Evolutionary conservation across 139 green algal species (phyloP).

Genomic region (Asterochloris sp.): DNA sequence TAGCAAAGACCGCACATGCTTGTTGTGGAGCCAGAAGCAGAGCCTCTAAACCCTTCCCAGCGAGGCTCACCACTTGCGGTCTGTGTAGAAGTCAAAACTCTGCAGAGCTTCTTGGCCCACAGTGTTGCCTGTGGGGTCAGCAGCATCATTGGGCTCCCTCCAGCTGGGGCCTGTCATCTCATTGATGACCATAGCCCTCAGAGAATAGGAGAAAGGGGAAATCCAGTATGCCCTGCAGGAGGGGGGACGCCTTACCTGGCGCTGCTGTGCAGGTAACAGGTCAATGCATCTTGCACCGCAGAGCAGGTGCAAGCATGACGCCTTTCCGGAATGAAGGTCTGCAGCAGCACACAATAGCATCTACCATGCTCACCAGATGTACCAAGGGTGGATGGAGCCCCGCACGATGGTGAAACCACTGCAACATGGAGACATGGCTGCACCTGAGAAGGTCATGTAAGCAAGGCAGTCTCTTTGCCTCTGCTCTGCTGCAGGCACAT

Average conservation of each 20-base stretch:
- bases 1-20: too few species aligned
- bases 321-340: background rate
- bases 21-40: too few species aligned
- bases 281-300: too few species aligned
- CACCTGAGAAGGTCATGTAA: too few species aligned
- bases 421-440: too few species aligned
- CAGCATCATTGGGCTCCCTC: constrained; percentile 10
- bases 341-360: background rate
- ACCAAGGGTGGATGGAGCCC: background rate
- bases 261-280: too few species aligned
- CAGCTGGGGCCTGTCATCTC: constrained; percentile 55
- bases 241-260: too few species aligned
- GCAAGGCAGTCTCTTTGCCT: too few species aligned
- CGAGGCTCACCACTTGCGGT: background rate
- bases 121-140: background rate
- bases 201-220: constrained; percentile 53
- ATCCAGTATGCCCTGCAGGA: constrained; percentile 49
- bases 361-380: background rate
- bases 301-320: background rate
- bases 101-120: constrained; percentile 38
- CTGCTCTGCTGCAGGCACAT: too few species aligned
- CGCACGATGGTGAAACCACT: too few species aligned
- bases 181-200: constrained; percentile 58
- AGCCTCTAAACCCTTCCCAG: too few species aligned
- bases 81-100: constrained; percentile 55